Base-by-base conservation (phyloP, 2,329 filamentous ascomycete species). In the Ceratocystis diversiconidia region DNA sequence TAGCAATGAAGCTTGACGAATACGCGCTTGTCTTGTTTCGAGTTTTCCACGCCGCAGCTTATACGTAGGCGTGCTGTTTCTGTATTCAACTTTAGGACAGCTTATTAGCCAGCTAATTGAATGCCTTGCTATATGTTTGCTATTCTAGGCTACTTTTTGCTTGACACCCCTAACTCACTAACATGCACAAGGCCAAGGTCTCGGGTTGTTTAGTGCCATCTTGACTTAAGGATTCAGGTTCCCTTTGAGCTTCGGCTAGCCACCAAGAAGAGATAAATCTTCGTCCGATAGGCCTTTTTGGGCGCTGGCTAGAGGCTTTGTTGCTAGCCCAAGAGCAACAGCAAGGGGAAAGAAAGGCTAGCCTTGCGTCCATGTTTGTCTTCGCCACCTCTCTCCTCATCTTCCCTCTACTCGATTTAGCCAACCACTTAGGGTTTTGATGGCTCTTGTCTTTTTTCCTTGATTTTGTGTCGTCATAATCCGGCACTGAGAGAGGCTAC, bases 131-230 rank as follows among this genome's bases (percentile, higher is more conserved):
- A 57, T 30, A 28, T 57, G 44, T 22, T 10, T 57, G 22, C 52
- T 57, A 57, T 57, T 57, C 15, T 57, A 30, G 46, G 46, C 15
- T 50, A 50, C 46, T 22, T 50, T 50, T 50, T 19, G 7, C 44
- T 48, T 19, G 19, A 48, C 17, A 48, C 44, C 19, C 44, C 19
- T n/a, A 50, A 50, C 46, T 50, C n/a, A 19, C 46, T 50, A 50
- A 48, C 17, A 19, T 50, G 22, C 46, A 50, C 44, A 17, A 7
- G 12, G 52, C 25, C 52, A 15, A 57, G 52, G 30, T 57, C 22
- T 57, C 52, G 52, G 52, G 22, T 22, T 57, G 52, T 32, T 30
- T 57, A 57, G 52, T 57, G 22, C 52, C 52, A 57, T 57, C 52
- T 32, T 30, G 30, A 28, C 52, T 57, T 57, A 6, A 57, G 46